Evolutionary conservation across 1,284 basidiomycete species (phyloP), one percentile per base, ranked within the genome.

Genomic region (Cystobasidium slooffiae): DNA sequence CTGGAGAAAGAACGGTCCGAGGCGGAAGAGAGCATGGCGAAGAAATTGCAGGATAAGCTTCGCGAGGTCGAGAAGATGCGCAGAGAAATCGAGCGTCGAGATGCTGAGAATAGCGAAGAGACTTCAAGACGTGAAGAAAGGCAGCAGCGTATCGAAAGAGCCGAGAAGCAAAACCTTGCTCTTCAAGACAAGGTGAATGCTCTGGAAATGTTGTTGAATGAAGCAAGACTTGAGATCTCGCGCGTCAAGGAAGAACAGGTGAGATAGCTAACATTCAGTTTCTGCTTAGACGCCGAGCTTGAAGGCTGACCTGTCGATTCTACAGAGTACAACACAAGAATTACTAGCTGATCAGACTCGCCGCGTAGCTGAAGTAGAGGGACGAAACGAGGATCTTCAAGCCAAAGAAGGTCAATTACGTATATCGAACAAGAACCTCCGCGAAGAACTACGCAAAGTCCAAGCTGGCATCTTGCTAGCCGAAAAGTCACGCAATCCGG

Each of bases 361-460:
- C 14, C 80, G 82, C 20, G 78, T 83, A 1, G 56, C 78, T 1
- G 80, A 78, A 8, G 78, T 84, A 24, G 81, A 83, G 67, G 66
- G 79, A 0, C 82, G 84, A 59, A 79, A 84, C 18, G 89, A 91
- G 75, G 91, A 92, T 65, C 68, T 81, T 59, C 89, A 87, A 80
- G 82, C 83, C 72, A 86, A 88, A 47, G 91, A 93, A 81, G 81
- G 84, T 14, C 89, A 91, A 76, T 79, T 91, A 43, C 87, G 88
- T 53, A 81, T 86, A 6, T 87, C 85, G 70, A 94, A 93, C 82
- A 94, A 93, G 90, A 92, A 89, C 0, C 84, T 97, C 18, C 88
- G 93, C 14, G 94, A 97, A 74, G 94, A 97, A 81, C 83, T 97
- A 72, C 89, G 93, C 59, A 97, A 97, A 82, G 89, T 97, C 1